Evolutionary conservation across 768 basidiomycete species (phyloP), one percentile per base, ranked within the genome.

Genomic region (Russula sp.): DNA sequence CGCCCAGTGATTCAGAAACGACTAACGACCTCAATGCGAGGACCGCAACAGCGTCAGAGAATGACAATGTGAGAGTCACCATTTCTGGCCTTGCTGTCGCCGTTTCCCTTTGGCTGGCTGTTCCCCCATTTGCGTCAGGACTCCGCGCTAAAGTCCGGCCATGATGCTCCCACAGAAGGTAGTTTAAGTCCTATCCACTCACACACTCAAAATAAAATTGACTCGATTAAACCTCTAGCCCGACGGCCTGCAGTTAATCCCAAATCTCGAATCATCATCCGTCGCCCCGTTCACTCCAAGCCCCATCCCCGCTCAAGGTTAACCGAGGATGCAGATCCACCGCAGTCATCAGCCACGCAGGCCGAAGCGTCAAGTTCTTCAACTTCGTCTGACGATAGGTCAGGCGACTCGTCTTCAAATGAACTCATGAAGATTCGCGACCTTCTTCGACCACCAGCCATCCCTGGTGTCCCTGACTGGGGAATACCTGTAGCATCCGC

Each of bases 381-480:
- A 8, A 55, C 55, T 1, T 2, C 51, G 13, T 59, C 65, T 18
- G 58, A 62, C 20, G 54, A 62, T 46, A 59, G n/a, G 43, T 51
- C 55, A 7, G 20, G 34, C 25, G 57, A 56, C 18, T 22, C 8
- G 7, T 58, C 53, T 14, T 53, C 42, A 36, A 71, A 73, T 63
- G 87, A 89, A 63, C 67, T 86, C 1, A 65, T 75, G 8, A 77
- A 72, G 10, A 80, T 90, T 20, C 79, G 86, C 41, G 71, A 73
- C 4, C 73, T 88, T 3, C 74, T 91, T 32, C 75, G 73, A 13
- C 90, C 89, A 5, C 82, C 84, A 18, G 77, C 82, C 1, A 85
- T 90, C 62, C 77, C 81, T 1, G 87, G 83, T 25, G 66, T 85
- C 3, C 76, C 75, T 1, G 83, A 92, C 67, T 93, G 89, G 85